Evolutionary conservation across 257 asterid genomes (phyloP).

Genomic region (Solanum dulcamara): DNA sequence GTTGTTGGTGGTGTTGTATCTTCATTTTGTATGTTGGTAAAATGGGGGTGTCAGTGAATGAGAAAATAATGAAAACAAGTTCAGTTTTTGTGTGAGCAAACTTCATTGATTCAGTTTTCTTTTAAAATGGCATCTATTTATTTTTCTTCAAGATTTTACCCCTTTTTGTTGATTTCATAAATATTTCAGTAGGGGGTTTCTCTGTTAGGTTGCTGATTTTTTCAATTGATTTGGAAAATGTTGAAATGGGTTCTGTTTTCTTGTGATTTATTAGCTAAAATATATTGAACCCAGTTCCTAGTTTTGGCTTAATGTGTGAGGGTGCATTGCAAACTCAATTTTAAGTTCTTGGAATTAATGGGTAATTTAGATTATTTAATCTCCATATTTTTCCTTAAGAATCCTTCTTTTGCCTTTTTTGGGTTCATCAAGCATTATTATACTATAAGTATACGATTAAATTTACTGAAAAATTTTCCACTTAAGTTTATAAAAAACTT

Average conservation of each 20-base stretch:
- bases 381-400: neutral
- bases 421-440: too few relatives aligned
- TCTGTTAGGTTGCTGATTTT: neutral
- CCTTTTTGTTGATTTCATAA: neutral
- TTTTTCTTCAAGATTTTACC: neutral
- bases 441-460: too few relatives aligned
- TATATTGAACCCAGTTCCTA: neutral
- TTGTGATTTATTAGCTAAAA: neutral
- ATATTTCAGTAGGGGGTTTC: neutral
- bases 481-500: too few relatives aligned
- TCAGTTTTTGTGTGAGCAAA: neutral
- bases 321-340: neutral
- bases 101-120: too few relatives aligned
- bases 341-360: neutral
- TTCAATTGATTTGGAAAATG: neutral
- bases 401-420: too few relatives aligned
- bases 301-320: neutral
- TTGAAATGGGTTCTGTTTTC: neutral
- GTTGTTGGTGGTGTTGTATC: too few relatives aligned
- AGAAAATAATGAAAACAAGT: neutral
- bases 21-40: neutral
- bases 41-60: neutral
- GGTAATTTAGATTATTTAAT: neutral
- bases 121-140: neutral
- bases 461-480: too few relatives aligned